These are phyloP conservation scores for Agaricus sinodeliciosus DNA, from an alignment of 768 basidiomycete species.

Conservation along the genomic window DNA sequence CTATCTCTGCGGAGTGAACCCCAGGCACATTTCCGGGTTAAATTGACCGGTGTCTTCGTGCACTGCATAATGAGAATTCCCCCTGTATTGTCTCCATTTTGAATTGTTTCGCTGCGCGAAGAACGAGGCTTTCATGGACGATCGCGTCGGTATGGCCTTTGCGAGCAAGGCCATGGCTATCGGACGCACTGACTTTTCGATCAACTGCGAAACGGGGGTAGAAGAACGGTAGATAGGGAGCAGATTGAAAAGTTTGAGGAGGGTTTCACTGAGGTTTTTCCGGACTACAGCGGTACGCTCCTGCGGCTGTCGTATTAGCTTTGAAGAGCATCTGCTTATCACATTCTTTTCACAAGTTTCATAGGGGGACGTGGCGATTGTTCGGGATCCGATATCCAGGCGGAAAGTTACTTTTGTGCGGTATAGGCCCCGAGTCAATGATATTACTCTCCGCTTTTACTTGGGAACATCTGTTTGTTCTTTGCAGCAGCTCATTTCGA, in stretches of 20 bases:
- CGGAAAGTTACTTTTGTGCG: background rate
- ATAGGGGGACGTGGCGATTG: background rate
- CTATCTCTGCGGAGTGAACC: background rate
- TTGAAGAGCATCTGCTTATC: conserved; percentile 1
- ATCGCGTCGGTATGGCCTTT: background rate
- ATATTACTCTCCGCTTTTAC: too few relatives aligned
- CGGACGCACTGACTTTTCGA: background rate
- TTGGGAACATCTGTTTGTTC: background rate
- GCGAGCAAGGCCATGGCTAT: background rate
- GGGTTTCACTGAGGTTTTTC: background rate
- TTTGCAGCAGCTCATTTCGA: background rate
- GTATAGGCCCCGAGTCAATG: too few relatives aligned
- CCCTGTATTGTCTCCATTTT: background rate
- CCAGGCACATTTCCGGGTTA: background rate
- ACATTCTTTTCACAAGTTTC: conserved; percentile 1
- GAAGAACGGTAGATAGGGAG: background rate
- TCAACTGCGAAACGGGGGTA: background rate
- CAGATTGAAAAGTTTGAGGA: conserved; percentile 6
- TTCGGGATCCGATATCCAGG: background rate
- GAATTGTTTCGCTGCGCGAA: background rate
- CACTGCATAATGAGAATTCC: background rate
- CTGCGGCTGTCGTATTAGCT: conserved; percentile 6
- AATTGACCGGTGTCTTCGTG: background rate
- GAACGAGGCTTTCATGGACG: background rate
- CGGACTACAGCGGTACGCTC: conserved; percentile 1